These are phyloP conservation scores for Daldinia sp. DNA, from an alignment of 2,329 filamentous ascomycete species.

Conservation along the genomic window DNA sequence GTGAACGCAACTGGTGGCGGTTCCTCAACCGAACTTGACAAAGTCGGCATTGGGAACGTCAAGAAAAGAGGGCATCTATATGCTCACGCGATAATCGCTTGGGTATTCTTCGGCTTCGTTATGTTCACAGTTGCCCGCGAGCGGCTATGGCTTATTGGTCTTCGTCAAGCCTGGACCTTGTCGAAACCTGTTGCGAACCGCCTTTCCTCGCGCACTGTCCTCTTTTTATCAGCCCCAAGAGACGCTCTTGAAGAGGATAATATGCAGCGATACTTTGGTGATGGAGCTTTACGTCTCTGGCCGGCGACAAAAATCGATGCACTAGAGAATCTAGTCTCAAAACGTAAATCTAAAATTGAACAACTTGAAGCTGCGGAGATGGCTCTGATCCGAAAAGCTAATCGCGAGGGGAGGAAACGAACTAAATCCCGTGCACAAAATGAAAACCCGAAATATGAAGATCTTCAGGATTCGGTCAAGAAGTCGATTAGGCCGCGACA, in stretches of 20 bases:
- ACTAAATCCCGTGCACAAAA: constrained; percentile 28
- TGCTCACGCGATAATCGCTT: constrained; percentile 82
- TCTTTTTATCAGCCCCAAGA: constrained; percentile 87
- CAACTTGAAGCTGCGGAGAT: constrained; percentile 86
- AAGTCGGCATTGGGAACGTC: constrained; percentile 64
- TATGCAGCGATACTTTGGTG: constrained; percentile 79
- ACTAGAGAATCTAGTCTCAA: constrained; percentile 78
- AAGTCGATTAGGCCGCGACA: constrained; percentile 55
- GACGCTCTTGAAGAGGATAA: constrained; percentile 78
- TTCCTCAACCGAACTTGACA: constrained; percentile 68
- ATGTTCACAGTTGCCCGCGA: constrained; percentile 91
- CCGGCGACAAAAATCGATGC: constrained; percentile 76
- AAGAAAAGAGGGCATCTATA: constrained; percentile 73
- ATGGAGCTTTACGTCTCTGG: constrained; percentile 84
- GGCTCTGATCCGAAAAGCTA: constrained; percentile 78
- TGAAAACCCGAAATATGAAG: constrained; percentile 23
- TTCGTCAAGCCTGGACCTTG: constrained; percentile 92
- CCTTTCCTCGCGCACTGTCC: constrained; percentile 87
- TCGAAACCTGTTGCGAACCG: constrained; percentile 83
- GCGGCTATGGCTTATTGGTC: constrained; percentile 89
- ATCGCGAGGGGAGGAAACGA: constrained; percentile 65
- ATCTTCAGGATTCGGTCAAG: constrained; percentile 39
- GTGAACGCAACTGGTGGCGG: constrained; percentile 84
- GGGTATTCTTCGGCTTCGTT: constrained; percentile 86
- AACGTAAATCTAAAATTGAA: constrained; percentile 77